phyloP scores from a whole-genome alignment of 1,139 yeast species.

The Suhomyces chickasaworum region DNA sequence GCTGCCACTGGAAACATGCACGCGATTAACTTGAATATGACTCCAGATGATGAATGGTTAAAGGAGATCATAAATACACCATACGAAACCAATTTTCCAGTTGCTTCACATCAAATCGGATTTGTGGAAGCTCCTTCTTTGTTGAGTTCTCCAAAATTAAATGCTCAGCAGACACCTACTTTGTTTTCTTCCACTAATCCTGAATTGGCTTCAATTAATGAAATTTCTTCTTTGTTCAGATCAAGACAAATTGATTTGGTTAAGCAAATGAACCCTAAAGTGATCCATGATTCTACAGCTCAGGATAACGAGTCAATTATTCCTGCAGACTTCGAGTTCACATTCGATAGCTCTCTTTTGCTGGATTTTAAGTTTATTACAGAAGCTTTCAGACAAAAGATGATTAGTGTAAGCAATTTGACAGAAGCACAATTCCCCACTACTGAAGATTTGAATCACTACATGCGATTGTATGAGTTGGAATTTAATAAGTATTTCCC shows the following conservation, averaged over 20 bases:
- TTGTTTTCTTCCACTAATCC: slow-evolving; percentile 6
- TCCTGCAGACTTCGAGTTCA: slow-evolving; percentile 17
- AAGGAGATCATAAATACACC: slow-evolving; percentile 67
- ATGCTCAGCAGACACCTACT: slow-evolving; percentile 10
- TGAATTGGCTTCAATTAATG: slow-evolving; percentile 18
- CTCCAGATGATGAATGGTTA: slow-evolving; percentile 59
- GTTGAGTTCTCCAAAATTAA: slow-evolving; percentile 18
- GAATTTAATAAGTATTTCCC: slow-evolving; percentile 83
- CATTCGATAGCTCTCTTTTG: slow-evolving; percentile 15
- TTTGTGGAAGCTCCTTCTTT: slow-evolving; percentile 30
- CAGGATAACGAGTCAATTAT: slow-evolving; percentile 5
- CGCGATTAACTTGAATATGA: slow-evolving; percentile 13
- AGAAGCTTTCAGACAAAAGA: slow-evolving; percentile 52
- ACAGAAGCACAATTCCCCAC: slow-evolving; percentile 67
- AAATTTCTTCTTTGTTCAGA: slow-evolving; percentile 57
- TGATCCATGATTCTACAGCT: slow-evolving; percentile 2
- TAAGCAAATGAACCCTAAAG: slow-evolving; percentile 32
- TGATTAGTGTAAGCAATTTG: slow-evolving; percentile 54
- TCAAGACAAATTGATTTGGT: slow-evolving; percentile 63
- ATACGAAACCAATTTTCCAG: slow-evolving; percentile 53
- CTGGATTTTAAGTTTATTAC: slow-evolving; percentile 36
- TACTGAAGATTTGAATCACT: slow-evolving; percentile 70
- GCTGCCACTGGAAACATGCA: slow-evolving; percentile 6
- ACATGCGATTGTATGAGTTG: slow-evolving; percentile 66
- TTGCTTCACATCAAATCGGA: slow-evolving; percentile 59